Percentiles rank a stretch among this genome's conserved stretches.
Evolutionary conservation across 495 filamentous ascomycete genomes (phyloP).

Genomic region (Penicillium coprophilum): DNA sequence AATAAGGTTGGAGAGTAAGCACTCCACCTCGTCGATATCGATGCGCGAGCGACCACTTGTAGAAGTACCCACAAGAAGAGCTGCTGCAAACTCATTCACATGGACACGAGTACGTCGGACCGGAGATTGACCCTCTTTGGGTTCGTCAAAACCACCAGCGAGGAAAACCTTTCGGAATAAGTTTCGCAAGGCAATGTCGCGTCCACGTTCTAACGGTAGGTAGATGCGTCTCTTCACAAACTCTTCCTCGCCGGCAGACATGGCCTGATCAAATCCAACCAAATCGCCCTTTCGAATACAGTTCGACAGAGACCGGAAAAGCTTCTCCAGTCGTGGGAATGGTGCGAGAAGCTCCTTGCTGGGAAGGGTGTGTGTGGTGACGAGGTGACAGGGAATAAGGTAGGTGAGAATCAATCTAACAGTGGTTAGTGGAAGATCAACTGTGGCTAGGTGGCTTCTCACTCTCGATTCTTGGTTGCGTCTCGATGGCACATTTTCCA

Average conservation of each 20-base stretch:
- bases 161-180: conserved; percentile 87
- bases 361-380: conserved; percentile 83
- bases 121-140: conserved; percentile 61
- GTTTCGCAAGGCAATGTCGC: conserved; percentile 88
- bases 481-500: conserved; percentile 72
- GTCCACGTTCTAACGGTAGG: conserved; percentile 85
- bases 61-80: conserved; percentile 53
- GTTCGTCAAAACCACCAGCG: conserved; percentile 71
- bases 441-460: conserved; percentile 43
- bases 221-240: conserved; percentile 96
- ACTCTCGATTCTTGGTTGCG: conserved; percentile 77
- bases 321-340: conserved; percentile 72
- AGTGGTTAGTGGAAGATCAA: conserved; percentile 38
- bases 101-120: conserved; percentile 75
- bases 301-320: conserved; percentile 73
- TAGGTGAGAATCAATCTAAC: conserved; percentile 88
- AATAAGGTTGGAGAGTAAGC: conserved; percentile 88
- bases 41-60: conserved; percentile 60
- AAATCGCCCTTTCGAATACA: conserved; percentile 84
- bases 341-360: conserved; percentile 64
- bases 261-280: conserved; percentile 77
- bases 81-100: conserved; percentile 74
- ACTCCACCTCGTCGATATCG: conserved; percentile 93
- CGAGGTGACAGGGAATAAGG: conserved; percentile 84
- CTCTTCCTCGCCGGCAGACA: conserved; percentile 75